These are phyloP conservation scores for Fomitopsis palustris DNA, from an alignment of 1,284 basidiomycete genomes.

Conservation along the genomic window DNA sequence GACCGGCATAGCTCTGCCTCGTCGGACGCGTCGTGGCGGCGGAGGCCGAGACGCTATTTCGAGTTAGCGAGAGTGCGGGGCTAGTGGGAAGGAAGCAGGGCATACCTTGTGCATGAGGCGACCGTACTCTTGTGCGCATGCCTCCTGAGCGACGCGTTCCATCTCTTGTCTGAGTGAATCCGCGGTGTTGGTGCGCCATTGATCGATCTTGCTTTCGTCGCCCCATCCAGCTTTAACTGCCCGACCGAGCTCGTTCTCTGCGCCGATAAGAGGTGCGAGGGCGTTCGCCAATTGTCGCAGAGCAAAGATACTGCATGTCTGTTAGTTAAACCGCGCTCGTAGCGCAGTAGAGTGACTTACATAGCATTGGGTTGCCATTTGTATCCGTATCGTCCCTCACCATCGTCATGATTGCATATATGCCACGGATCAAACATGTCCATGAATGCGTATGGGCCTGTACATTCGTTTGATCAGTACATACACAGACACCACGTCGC, in stretches of 20 bases:
- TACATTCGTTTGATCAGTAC: neutral
- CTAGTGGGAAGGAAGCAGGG: neutral
- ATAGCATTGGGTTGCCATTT: conserved; percentile 41
- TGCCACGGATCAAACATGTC: conserved; percentile 82
- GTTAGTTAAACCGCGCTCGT: conserved; percentile 39
- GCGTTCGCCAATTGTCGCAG: conserved; percentile 72
- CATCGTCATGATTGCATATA: conserved; percentile 94
- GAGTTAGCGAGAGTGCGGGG: neutral
- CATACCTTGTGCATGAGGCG: conserved; percentile 64
- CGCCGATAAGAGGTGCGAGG: conserved; percentile 80
- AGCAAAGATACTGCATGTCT: conserved; percentile 67
- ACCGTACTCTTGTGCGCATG: conserved; percentile 58
- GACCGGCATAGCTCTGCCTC: conserved; percentile 57
- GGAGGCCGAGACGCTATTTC: conserved; percentile 70
- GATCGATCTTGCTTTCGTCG: conserved; percentile 50
- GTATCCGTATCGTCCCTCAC: conserved; percentile 85
- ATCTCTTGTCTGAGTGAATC: conserved; percentile 55
- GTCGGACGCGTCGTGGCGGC: conserved; percentile 50
- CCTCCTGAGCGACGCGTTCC: conserved; percentile 52
- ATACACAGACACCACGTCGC: neutral
- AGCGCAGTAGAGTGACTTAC: conserved; percentile 23
- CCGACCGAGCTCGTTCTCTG: conserved; percentile 56
- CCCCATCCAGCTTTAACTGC: conserved; percentile 66
- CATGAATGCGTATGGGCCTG: conserved; percentile 94
- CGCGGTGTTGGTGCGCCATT: conserved; percentile 58